Percentiles rank a stretch among this genome's conserved stretches.
Conservation (phyloP, 352 stramenopile genomes). For the Phytophthora megakarya region DNA sequence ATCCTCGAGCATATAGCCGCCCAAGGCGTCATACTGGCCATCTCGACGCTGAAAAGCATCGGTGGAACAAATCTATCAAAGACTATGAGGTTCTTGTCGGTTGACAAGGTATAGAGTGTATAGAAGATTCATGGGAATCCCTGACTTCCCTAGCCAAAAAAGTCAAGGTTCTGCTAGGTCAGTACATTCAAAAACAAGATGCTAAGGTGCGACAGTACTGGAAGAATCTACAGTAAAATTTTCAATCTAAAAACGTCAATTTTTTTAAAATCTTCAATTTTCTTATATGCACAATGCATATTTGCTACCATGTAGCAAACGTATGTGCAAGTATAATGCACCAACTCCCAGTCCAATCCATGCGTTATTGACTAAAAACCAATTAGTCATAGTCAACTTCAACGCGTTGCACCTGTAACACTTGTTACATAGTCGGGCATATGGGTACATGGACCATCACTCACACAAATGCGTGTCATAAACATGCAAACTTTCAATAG, state of each 20-base stretch:
- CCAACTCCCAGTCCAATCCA: neutral
- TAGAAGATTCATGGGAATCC: too few species aligned
- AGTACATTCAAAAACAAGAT: neutral
- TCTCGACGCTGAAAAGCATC: too few species aligned
- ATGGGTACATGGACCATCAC: too few species aligned
- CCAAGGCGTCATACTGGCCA: slow-evolving; percentile 1
- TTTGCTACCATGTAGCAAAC: neutral
- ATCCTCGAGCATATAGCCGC: slow-evolving; percentile 8
- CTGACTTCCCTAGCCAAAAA: too few species aligned
- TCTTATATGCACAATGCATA: neutral
- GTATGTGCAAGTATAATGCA: neutral
- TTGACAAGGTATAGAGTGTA: too few species aligned
- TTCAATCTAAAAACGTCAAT: neutral
- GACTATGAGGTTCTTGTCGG: too few species aligned
- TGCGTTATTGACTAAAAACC: neutral
- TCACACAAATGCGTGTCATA: too few species aligned
- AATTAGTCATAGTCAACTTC: neutral
- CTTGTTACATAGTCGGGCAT: too few species aligned
- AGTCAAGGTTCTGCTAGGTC: neutral
- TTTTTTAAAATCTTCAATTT: neutral
- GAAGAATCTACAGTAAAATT: neutral
- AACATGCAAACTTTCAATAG: too few species aligned
- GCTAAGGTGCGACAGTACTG: neutral
- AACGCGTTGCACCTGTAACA: neutral
- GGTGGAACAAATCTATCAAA: too few species aligned